These are phyloP conservation scores for Berberis thunbergii DNA, from an alignment of 164 flowering plant genomes.

Conservation along the genomic window DNA sequence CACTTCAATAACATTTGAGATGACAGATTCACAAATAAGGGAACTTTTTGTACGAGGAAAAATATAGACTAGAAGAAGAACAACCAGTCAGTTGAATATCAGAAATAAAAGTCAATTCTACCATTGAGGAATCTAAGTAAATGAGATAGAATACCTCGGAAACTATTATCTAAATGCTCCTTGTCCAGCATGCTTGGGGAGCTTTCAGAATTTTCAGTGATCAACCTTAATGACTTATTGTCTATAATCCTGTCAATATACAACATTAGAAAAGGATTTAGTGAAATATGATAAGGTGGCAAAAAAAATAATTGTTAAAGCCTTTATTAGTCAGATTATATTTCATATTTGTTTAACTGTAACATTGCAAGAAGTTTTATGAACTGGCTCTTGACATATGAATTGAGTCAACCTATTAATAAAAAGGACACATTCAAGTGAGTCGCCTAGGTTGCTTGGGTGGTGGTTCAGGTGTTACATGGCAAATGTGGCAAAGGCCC, in stretches of 20 bases:
- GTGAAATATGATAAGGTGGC: background rate
- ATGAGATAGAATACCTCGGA: constrained; percentile 56
- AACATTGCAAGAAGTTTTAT: too few relatives aligned
- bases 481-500: too few relatives aligned
- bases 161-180: constrained; percentile 42
- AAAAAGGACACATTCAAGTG: too few relatives aligned
- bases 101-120: background rate
- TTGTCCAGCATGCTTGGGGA: constrained; percentile 48
- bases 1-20: too few relatives aligned
- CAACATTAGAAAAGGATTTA: constrained; percentile 6
- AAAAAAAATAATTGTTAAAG: background rate
- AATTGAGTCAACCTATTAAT: too few relatives aligned
- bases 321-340: too few relatives aligned
- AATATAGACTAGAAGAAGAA: background rate
- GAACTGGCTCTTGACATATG: too few relatives aligned
- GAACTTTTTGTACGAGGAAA: too few relatives aligned
- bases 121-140: constrained; percentile 2
- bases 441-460: too few relatives aligned
- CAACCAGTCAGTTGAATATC: background rate
- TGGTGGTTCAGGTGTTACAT: too few relatives aligned
- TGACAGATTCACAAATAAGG: too few relatives aligned
- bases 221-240: constrained; percentile 68
- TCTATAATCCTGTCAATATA: constrained; percentile 66
- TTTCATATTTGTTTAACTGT: too few relatives aligned
- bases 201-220: constrained; percentile 63